phyloP scores from a whole-genome alignment of 495 filamentous ascomycete genomes.

The Aspergillus incahuasiensis region DNA sequence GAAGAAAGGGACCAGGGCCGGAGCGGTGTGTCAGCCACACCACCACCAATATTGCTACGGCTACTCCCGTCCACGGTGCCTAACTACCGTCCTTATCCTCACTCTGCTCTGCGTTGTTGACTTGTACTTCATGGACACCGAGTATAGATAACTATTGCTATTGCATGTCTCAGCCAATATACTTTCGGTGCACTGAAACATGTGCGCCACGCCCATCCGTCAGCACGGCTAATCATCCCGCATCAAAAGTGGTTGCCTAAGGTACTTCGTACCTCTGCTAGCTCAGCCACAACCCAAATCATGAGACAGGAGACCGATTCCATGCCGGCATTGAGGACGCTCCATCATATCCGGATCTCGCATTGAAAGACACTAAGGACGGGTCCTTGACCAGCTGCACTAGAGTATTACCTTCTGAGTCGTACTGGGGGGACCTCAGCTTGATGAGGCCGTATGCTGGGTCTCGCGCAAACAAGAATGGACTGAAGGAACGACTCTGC shows the following conservation, averaged over 20 bases:
- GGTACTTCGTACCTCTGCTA: neutral
- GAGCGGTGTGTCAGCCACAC: constrained; percentile 19
- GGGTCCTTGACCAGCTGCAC: too few species aligned
- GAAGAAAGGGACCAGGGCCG: constrained; percentile 1
- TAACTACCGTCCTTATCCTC: neutral
- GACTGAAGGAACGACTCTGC: too few species aligned
- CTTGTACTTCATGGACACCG: neutral
- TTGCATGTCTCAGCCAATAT: neutral
- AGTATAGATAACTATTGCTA: neutral
- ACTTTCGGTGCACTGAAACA: neutral
- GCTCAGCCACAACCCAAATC: constrained; percentile 16
- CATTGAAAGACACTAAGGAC: neutral
- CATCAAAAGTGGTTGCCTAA: constrained; percentile 19
- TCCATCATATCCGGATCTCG: neutral
- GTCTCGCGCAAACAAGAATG: too few species aligned
- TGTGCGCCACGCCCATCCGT: constrained; percentile 3
- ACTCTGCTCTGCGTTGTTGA: neutral
- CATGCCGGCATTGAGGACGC: neutral
- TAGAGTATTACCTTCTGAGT: too few species aligned
- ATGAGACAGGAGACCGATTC: neutral
- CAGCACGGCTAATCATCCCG: constrained; percentile 9
- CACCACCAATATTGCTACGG: neutral
- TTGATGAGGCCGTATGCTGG: too few species aligned
- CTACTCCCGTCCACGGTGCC: neutral
- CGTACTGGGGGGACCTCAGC: too few species aligned